phyloP scores from a whole-genome alignment of 1,284 basidiomycete genomes.

The Rhodotorula sp. region DNA sequence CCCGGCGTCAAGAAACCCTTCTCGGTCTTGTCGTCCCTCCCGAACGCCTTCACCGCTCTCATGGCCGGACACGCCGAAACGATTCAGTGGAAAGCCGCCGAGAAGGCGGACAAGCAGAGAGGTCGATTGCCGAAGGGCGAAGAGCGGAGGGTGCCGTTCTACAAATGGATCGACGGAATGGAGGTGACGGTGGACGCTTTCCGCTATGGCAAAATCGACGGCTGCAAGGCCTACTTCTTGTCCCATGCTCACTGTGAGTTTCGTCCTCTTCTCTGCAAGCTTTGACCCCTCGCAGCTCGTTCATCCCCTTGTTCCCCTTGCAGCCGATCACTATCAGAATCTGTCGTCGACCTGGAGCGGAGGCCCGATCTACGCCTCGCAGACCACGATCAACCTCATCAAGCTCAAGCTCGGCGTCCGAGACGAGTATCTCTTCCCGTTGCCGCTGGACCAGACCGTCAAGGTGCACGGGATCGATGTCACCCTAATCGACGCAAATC shows the following conservation, averaged over 20 bases:
- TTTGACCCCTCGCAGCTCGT: neutral
- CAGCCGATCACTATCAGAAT: conserved; percentile 62
- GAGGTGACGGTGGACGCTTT: conserved; percentile 51
- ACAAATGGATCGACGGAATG: conserved; percentile 94
- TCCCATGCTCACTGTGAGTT: conserved; percentile 87
- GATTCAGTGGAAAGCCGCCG: conserved; percentile 79
- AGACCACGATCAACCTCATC: conserved; percentile 79
- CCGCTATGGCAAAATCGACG: conserved; percentile 37
- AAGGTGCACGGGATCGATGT: conserved; percentile 79
- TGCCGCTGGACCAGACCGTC: conserved; percentile 75
- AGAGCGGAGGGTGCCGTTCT: conserved; percentile 81
- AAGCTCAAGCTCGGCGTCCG: conserved; percentile 85
- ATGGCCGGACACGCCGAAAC: conserved; percentile 79
- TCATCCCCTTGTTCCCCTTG: neutral
- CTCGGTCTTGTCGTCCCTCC: conserved; percentile 14
- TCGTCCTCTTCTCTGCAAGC: too few species aligned
- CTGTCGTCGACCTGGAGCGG: conserved; percentile 80
- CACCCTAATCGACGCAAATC: conserved; percentile 95
- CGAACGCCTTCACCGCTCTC: conserved; percentile 69
- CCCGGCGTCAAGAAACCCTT: conserved; percentile 34
- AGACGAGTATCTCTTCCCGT: conserved; percentile 76
- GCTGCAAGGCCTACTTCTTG: conserved; percentile 45
- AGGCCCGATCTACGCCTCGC: conserved; percentile 92
- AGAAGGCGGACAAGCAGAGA: conserved; percentile 51
- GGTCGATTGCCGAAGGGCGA: conserved; percentile 43